Evolutionary conservation across 352 stramenopile genomes (phyloP).

Genomic region (Phytophthora foliorum): DNA sequence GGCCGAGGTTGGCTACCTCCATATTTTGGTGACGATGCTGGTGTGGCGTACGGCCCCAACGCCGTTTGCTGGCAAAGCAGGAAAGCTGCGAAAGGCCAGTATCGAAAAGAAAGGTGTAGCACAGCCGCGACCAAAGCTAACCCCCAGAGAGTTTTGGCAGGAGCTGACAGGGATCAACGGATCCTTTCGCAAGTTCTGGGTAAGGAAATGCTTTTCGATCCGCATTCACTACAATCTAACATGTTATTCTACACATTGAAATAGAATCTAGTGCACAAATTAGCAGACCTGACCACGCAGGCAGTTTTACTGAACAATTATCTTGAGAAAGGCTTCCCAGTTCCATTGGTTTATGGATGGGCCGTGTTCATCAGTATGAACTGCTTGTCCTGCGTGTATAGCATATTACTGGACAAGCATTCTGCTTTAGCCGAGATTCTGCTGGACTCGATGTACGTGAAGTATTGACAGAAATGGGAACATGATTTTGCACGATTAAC

Average conservation of each 20-base stretch:
- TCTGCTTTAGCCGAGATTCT: constrained; percentile 45
- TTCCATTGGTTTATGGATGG: constrained; percentile 38
- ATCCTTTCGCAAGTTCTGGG: constrained; percentile 54
- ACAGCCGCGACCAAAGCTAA: background rate
- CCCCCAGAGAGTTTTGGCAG: constrained; percentile 18
- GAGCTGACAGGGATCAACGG: constrained; percentile 44
- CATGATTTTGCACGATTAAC: constrained; percentile 1
- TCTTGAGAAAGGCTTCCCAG: constrained; percentile 47
- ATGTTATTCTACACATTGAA: background rate
- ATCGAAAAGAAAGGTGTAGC: constrained; percentile 3
- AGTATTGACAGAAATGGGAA: background rate
- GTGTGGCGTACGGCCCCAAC: constrained; percentile 28
- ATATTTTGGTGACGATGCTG: constrained; percentile 42
- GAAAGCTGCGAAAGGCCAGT: constrained; percentile 15
- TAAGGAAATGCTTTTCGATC: constrained; percentile 15
- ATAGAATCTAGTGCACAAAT: constrained; percentile 52
- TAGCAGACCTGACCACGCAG: constrained; percentile 39
- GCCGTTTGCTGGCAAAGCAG: background rate
- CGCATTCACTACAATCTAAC: background rate
- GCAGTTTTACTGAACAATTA: constrained; percentile 33
- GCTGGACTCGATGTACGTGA: constrained; percentile 45
- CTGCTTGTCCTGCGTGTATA: constrained; percentile 30
- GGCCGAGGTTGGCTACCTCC: constrained; percentile 36
- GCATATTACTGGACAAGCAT: constrained; percentile 34
- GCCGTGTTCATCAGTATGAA: constrained; percentile 39